Base-by-base conservation (phyloP, 2,329 filamentous ascomycete genomes). In the Fusarium mexicanum region DNA sequence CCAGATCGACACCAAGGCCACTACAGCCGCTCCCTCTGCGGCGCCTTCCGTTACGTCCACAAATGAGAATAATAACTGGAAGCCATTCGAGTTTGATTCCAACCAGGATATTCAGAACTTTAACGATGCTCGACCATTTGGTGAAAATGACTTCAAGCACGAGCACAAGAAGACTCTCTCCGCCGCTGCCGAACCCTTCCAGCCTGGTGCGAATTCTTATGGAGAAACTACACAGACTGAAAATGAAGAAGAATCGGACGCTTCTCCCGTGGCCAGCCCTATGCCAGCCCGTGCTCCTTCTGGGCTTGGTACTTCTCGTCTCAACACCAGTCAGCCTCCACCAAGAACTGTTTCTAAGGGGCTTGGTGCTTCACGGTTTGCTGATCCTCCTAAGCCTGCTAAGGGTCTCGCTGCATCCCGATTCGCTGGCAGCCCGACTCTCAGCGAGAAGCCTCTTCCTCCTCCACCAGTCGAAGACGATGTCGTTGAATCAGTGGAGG, bases 181-280 rank as follows among this genome's bases (percentile, higher is more conserved):
- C 41, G 92, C 93, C 8, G 87, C 90, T 22, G 93, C 93, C 2
- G 90, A 89, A 76, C 88, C 92, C 0, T 97, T 96, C 79, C 87
- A 86, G 9, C 87, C 88, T 20, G 83, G 85, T 24, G 82, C 78
- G 38, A 71, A 79, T 74, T 67, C 81, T 68, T 76, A 78, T 43
- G 65, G 79, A 35, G 76, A 78, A 3, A 72, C 44, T 4, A 79
- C 77, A 35, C 60, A 74, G 18, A 72, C 66, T 16, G 75, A 76
- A 26, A 53, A 64, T 31, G 69, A 72, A 17, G 73, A 77, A n/a
- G 73, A 74, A n/a, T 68, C 69, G 13, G 73, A 78, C n/a, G 71
- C 66, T 37, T 75, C 79, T 29, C 76, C 76, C 6, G 71, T 67
- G 29, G 59, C 62, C 47, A 72, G 75, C 44, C 69, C 77, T 18